A percentile compares a stretch with the other conserved stretches of the same genome.
Evolutionary conservation across 2,329 filamentous ascomycete genomes (phyloP).

Genomic region (Didymella exigua): DNA sequence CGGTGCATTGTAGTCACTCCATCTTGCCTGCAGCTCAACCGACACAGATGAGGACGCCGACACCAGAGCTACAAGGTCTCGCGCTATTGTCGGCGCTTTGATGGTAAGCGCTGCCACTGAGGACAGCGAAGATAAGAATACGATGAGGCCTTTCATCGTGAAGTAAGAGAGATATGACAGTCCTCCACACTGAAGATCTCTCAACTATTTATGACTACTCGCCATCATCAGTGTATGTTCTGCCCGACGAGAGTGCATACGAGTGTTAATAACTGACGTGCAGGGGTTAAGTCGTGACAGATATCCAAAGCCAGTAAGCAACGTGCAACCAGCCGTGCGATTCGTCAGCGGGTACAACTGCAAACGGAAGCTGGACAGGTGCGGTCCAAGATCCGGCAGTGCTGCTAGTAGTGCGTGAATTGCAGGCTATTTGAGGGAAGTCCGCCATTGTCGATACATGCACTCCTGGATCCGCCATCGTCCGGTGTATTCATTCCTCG

Average conservation of each 20-base stretch:
- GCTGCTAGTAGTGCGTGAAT: not conserved
- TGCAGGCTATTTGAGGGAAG: not conserved
- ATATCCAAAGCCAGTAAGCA: not conserved
- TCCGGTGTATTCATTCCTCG: not conserved
- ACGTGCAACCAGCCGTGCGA: not conserved
- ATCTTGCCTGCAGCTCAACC: constrained; percentile 24
- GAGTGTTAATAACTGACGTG: not conserved
- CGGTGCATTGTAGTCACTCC: constrained; percentile 31
- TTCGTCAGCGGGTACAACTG: not conserved
- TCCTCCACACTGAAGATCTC: not conserved
- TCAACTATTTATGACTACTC: not conserved
- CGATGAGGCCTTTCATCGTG: constrained; percentile 21
- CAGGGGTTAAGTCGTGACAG: not conserved
- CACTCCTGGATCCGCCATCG: not conserved
- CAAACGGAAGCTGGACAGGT: not conserved
- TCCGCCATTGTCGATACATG: not conserved
- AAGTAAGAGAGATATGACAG: no score
- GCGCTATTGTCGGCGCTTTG: constrained; percentile 15
- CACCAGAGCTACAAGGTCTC: constrained; percentile 22
- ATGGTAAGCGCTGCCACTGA: constrained; percentile 21
- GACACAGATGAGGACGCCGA: constrained; percentile 21
- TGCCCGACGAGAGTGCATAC: not conserved
- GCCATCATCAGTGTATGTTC: not conserved
- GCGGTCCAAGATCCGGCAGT: not conserved
- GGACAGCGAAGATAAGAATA: constrained; percentile 16